Evolutionary conservation across 2,329 filamentous ascomycete species (phyloP), one percentile per base, ranked within the genome.

Genomic region (Huntiella abstrusa): DNA sequence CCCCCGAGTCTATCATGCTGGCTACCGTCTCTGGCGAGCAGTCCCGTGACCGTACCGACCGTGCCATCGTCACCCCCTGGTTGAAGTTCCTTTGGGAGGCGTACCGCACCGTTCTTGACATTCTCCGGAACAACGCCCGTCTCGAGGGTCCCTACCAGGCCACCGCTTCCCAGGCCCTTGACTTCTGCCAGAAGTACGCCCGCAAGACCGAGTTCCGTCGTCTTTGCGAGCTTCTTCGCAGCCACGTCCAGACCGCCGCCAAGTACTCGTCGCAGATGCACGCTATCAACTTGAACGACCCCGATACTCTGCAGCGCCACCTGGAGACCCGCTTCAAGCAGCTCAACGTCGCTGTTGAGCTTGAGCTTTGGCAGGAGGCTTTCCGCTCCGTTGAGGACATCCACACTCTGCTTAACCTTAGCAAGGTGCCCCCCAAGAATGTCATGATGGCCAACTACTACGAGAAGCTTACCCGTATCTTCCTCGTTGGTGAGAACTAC

Each of bases 381-480:
- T 98, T 98, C 81, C 83, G 91, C 63, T 95, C 86, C 59, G 88
- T 98, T 43, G 91, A 98, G 67, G 91, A 98, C 61, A 96, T 96
- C 55, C 91, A 98, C 68, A 96, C 87, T 44, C 76, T 98, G 47
- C 77, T 98, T 55, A 96, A 81, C 68, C 74, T 96, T 55, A 96
- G 88, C 80, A 96, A 96, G 75, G 83, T 91, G 47, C 87, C 87
- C 35, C 81, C 91, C 46, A 96, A 96, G 80, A 95, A 95, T 62
- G 73, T 95, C 60, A 96, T 98, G 91, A 98, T 98, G 91, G 91
- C 91, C 66, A 98, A 96, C 70, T 98, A 98, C 73, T 98, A 96
- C 65, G 91, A 98, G 73, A 96, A 96, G 69, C 78, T 98, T 49
- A 95, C 91, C 36, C 79, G 87, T 53, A 98, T 98, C 62, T 98